Conservation (phyloP, 208 protist species). For the Herpetomonas samuelpessoai region DNA sequence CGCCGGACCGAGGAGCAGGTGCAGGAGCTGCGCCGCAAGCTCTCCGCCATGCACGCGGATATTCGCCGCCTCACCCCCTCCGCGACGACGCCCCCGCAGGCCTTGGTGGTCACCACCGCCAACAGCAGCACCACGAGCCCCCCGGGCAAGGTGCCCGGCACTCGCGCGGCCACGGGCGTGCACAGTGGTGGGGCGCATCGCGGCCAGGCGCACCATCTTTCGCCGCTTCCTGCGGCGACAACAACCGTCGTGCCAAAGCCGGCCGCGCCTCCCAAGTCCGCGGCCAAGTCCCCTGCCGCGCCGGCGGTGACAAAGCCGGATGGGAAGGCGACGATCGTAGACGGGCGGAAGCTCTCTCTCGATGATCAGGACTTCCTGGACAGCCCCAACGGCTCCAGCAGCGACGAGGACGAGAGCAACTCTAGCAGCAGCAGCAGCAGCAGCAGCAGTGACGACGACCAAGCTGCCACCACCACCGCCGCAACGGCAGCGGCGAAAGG, state of each 20-base stretch:
- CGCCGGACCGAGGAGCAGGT: slow-evolving; percentile 37
- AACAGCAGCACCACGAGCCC: background rate
- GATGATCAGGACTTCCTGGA: background rate
- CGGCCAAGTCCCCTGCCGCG: background rate
- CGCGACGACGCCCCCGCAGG: background rate
- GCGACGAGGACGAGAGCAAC: background rate
- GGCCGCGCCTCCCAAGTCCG: too few relatives aligned
- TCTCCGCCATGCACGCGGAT: slow-evolving; percentile 53
- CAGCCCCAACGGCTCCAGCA: slow-evolving; percentile 3
- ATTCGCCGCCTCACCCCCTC: slow-evolving; percentile 23
- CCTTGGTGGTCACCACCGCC: background rate
- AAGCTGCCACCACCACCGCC: background rate
- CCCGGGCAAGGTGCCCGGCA: background rate
- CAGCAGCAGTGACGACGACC: slow-evolving; percentile 1
- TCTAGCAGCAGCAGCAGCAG: slow-evolving; percentile 5
- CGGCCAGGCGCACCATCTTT: slow-evolving; percentile 2
- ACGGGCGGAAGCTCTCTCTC: slow-evolving; percentile 8
- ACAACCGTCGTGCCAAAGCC: background rate
- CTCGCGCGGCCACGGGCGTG: too few relatives aligned
- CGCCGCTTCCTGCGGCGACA: background rate
- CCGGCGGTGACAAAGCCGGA: slow-evolving; percentile 9
- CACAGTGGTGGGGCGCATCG: too few relatives aligned
- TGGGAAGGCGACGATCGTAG: background rate
- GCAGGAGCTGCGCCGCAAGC: slow-evolving; percentile 40
- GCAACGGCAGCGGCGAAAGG: background rate